These are phyloP conservation scores for Globisporangium perplexum DNA, from an alignment of 352 stramenopile species.

Conservation along the genomic window DNA sequence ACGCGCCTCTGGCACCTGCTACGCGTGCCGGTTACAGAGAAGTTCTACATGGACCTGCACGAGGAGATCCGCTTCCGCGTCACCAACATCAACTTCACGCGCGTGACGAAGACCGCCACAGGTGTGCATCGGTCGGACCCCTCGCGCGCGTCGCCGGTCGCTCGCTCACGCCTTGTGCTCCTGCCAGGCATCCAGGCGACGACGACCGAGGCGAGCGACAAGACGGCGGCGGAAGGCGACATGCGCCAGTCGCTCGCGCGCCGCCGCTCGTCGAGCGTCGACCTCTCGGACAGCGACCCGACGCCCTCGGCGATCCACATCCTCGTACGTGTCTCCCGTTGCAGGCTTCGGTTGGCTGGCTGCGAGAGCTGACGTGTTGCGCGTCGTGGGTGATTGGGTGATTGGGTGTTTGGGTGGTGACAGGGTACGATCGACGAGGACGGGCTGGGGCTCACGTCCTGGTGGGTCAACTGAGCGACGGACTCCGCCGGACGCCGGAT, in stretches of 20 bases:
- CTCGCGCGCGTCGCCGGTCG: neutral
- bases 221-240: constrained; percentile 39
- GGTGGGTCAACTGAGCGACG: constrained; percentile 64
- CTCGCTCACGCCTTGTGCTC: neutral
- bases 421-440: constrained; percentile 88
- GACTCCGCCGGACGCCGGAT: too few relatives aligned
- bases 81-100: constrained; percentile 88
- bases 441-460: constrained; percentile 75
- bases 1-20: too few relatives aligned
- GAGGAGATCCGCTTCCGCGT: constrained; percentile 85
- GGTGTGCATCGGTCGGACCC: constrained; percentile 13
- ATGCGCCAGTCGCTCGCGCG: constrained; percentile 69
- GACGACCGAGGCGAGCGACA: constrained; percentile 77
- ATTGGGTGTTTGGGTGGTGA: neutral
- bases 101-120: constrained; percentile 83
- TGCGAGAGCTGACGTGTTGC: neutral
- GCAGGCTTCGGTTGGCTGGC: too few relatives aligned
- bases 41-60: constrained; percentile 87
- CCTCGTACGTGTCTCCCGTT: constrained; percentile 31
- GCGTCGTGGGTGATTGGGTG: neutral
- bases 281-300: constrained; percentile 78
- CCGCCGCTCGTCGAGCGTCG: constrained; percentile 75
- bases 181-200: constrained; percentile 74
- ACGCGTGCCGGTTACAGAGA: constrained; percentile 52
- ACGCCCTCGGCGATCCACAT: constrained; percentile 83